Evolutionary conservation across 164 flowering plant genomes (phyloP).

Genomic region (Aristolochia californica): DNA sequence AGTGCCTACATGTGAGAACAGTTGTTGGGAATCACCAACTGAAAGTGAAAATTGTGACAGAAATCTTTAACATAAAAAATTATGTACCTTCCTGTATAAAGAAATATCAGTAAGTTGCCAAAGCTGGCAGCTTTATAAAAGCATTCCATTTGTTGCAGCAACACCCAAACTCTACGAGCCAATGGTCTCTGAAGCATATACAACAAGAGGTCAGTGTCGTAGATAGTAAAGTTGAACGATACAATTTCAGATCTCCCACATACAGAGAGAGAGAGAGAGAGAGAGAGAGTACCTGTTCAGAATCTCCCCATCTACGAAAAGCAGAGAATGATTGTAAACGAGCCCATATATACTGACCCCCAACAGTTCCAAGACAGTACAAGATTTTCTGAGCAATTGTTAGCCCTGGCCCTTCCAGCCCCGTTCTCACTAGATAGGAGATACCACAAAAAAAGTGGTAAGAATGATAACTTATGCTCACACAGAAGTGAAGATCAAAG

Average conservation of each 20-base stretch:
- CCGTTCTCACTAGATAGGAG: constrained; percentile 64
- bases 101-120: constrained; percentile 74
- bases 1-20: no score
- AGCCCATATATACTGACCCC: constrained; percentile 89
- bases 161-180: constrained; percentile 69
- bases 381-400: constrained; percentile 71
- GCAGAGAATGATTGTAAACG: constrained; percentile 94
- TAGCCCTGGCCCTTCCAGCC: constrained; percentile 94
- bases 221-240: background rate
- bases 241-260: background rate
- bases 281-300: constrained; percentile 56
- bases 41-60: no score
- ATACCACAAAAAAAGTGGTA: background rate
- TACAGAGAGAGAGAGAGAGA: background rate
- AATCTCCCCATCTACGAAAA: constrained; percentile 95
- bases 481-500: no score
- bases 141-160: constrained; percentile 73
- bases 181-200: constrained; percentile 53
- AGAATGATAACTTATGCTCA: no score
- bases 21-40: no score
- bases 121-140: constrained; percentile 87
- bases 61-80: no score
- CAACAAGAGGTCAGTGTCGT: constrained; percentile 9
- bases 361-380: constrained; percentile 88
- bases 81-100: constrained; percentile 74